Evolutionary conservation across 495 filamentous ascomycete genomes (phyloP).

Genomic region (Annulohypoxylon moriforme): DNA sequence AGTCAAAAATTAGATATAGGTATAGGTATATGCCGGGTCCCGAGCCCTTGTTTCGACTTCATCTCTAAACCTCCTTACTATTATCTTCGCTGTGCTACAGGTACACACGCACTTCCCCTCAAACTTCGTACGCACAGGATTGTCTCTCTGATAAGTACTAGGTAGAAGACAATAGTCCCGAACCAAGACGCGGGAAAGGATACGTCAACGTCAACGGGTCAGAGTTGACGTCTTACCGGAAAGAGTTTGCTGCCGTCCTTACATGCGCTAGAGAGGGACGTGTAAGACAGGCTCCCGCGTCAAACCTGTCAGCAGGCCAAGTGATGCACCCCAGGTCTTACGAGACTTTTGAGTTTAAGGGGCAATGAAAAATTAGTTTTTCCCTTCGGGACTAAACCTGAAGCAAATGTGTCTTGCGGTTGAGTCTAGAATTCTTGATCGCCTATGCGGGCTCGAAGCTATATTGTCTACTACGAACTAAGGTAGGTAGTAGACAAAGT

Average conservation of each 20-base stretch:
- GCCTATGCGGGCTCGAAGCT: not conserved
- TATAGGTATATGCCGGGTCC: not conserved
- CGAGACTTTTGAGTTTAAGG: conserved; percentile 4
- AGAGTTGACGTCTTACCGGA: not conserved
- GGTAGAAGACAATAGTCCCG: too few species aligned
- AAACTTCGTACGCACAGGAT: too few species aligned
- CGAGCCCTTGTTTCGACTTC: conserved; percentile 38
- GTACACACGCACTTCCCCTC: too few species aligned
- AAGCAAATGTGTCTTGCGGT: not conserved
- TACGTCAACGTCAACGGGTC: not conserved
- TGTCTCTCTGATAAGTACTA: too few species aligned
- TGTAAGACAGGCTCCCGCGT: conserved; percentile 18
- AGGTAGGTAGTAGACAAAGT: not conserved
- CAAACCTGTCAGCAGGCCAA: conserved; percentile 11
- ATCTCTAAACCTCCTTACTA: not conserved
- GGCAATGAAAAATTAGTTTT: not conserved
- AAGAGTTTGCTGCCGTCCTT: not conserved
- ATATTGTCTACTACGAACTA: not conserved
- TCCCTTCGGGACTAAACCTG: not conserved
- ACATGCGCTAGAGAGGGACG: not conserved
- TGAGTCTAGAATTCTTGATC: not conserved
- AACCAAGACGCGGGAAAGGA: not conserved
- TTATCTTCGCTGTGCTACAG: not conserved
- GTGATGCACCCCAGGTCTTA: not conserved
- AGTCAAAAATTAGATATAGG: too few species aligned